Evolutionary conservation across 1,284 basidiomycete species (phyloP).

Genomic region (Athelia psychrophila): DNA sequence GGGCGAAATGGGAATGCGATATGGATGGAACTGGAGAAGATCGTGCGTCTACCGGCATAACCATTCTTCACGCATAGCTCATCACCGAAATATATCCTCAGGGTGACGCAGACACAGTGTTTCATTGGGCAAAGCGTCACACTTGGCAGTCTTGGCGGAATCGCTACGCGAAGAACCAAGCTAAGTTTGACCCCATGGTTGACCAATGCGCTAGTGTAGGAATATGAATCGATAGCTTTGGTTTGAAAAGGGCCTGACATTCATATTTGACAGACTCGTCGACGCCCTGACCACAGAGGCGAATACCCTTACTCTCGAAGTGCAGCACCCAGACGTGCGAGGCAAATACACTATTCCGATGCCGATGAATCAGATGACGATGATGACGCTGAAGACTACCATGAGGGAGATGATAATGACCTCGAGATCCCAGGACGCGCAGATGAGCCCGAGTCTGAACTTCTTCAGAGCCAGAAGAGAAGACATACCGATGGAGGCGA

Average conservation of each 20-base stretch:
- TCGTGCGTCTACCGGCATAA: conserved; percentile 20
- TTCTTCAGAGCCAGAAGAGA: no score
- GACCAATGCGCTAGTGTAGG: not conserved
- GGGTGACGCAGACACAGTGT: conserved; percentile 11
- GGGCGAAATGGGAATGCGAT: conserved; percentile 35
- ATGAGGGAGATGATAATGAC: not conserved
- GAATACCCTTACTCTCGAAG: not conserved
- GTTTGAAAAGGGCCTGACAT: not conserved
- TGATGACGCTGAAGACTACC: not conserved
- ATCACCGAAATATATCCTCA: no score
- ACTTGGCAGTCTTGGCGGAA: conserved; percentile 55
- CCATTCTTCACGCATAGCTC: not conserved
- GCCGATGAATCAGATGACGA: not conserved
- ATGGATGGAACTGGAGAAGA: conserved; percentile 26
- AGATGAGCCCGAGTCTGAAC: not conserved
- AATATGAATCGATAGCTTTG: not conserved
- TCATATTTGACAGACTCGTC: not conserved
- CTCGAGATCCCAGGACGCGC: not conserved
- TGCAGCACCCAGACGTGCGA: not conserved
- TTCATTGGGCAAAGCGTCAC: conserved; percentile 43
- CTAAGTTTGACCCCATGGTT: conserved; percentile 39
- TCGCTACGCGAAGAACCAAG: conserved; percentile 41
- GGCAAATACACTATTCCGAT: not conserved
- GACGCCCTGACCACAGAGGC: not conserved
- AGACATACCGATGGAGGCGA: no score